Base-by-base conservation (phyloP, 139 green algal genomes). In the Chlamydomonas eustigma region DNA sequence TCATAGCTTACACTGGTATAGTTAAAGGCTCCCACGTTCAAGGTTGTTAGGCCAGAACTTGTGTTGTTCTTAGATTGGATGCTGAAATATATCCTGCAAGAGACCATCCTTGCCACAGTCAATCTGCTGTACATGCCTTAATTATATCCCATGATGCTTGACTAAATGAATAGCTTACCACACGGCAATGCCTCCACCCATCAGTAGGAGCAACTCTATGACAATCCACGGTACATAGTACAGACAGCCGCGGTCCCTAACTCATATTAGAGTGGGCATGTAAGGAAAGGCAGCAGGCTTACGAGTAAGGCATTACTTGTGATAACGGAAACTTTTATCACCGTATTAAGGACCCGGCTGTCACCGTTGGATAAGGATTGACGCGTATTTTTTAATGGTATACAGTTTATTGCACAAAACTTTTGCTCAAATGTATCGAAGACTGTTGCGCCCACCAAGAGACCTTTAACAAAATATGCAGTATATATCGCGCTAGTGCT, bases 181-280 rank as follows among this genome's bases (percentile, higher is more conserved):
- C 34, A 85, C 71, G 1, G 74, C 80, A 1, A 81, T 36, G 2
- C 32, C 30, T 1, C 64, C 75, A 3, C 76, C 64, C 18, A 64
- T 36, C 1, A 81, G 1, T n/a, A 33, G 37, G 1, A 77, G 30
- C 1, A 44, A 74, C 0, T 76, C 25, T 1, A 73, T 74, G 1
- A 70, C 64, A 32, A 85, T 74, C 80, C 80, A 85, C 33, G 80
- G 80, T 0, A 81, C 37, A 24, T 85, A 85, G 51, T 85, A 85
- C 0, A 77, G 1, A 30, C 80, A 85, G 1, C 80, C 75, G 30
- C 80, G 78, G 75, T 79, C 74, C 33, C 73, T 77, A 52, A 37
- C 76, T 18, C 44, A 18, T 18, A 58, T 58, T 12, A 58, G 12
- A 58, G 44, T 18, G 18, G 44, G 44, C 44, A 58, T n/a, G 44